Percentiles rank a stretch among this genome's conserved stretches.
phyloP scores from a whole-genome alignment of 2,329 filamentous ascomycete genomes.

The Diaporthe aspalathi region DNA sequence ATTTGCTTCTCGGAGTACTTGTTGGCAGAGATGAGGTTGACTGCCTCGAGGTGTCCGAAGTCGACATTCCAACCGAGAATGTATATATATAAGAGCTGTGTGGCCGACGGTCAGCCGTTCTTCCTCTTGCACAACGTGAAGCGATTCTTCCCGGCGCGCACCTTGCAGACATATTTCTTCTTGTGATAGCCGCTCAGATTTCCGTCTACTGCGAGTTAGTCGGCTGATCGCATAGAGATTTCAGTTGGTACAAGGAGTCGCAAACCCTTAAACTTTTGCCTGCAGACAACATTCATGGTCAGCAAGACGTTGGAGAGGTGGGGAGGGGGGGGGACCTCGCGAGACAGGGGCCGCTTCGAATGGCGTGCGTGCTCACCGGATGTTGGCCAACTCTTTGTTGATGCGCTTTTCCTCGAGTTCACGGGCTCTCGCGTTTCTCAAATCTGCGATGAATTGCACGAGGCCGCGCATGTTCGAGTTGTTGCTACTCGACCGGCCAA shows the following conservation, averaged over 20 bases:
- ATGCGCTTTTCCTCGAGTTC: slow-evolving; percentile 99
- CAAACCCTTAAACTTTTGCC: slow-evolving; percentile 92
- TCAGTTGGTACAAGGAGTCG: slow-evolving; percentile 14
- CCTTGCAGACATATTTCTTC: slow-evolving; percentile 99
- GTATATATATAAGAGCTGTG: slow-evolving; percentile 92
- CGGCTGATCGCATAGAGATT: background rate
- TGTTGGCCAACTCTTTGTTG: slow-evolving; percentile 99
- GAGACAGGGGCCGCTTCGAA: background rate
- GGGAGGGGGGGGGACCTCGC: slow-evolving; percentile 1
- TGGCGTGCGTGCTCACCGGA: slow-evolving; percentile 66
- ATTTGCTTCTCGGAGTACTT: slow-evolving; percentile 99
- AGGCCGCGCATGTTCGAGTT: slow-evolving; percentile 82
- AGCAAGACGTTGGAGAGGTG: background rate
- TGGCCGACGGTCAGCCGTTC: slow-evolving; percentile 40
- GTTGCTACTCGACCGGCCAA: slow-evolving; percentile 73
- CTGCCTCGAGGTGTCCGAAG: slow-evolving; percentile 97
- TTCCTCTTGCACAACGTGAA: background rate
- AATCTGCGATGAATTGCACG: slow-evolving; percentile 97
- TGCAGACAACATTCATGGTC: slow-evolving; percentile 45
- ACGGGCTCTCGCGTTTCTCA: slow-evolving; percentile 92
- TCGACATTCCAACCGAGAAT: slow-evolving; percentile 99
- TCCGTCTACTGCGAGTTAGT: slow-evolving; percentile 69
- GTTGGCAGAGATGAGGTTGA: slow-evolving; percentile 94
- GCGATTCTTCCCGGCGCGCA: slow-evolving; percentile 48
- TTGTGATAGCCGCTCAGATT: slow-evolving; percentile 96